Evolutionary conservation across 768 basidiomycete species (phyloP).

Genomic region (Russula virescens): DNA sequence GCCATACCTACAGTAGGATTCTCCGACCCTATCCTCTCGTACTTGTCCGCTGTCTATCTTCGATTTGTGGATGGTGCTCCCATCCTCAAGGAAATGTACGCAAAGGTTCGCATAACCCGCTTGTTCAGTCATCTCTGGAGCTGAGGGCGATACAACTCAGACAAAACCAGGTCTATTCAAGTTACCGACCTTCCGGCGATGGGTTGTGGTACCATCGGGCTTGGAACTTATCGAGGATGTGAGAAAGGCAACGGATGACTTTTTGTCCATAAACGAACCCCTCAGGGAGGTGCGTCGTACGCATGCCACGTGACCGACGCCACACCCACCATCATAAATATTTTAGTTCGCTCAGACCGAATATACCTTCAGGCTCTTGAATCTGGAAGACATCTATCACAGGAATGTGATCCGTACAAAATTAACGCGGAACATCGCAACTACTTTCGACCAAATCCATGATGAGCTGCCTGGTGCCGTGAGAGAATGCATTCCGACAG

Average conservation of each 20-base stretch:
- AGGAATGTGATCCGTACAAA: slow-evolving; percentile 29
- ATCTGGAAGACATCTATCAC: slow-evolving; percentile 32
- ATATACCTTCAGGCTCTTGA: slow-evolving; percentile 35
- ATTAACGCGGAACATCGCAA: slow-evolving; percentile 36
- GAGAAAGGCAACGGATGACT: slow-evolving; percentile 34
- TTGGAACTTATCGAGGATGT: too few species aligned
- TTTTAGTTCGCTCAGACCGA: slow-evolving; percentile 34
- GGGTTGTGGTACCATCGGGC: slow-evolving; percentile 37
- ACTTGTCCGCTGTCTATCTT: slow-evolving; percentile 10
- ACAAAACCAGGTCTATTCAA: slow-evolving; percentile 31
- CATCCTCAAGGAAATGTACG: slow-evolving; percentile 3
- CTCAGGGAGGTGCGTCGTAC: slow-evolving; percentile 31
- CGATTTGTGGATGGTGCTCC: background rate
- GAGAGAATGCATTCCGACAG: slow-evolving; percentile 32
- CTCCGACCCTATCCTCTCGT: slow-evolving; percentile 29
- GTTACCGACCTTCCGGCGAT: slow-evolving; percentile 29
- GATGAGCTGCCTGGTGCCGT: slow-evolving; percentile 43
- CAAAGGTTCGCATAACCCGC: background rate
- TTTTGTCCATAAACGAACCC: slow-evolving; percentile 33
- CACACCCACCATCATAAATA: background rate
- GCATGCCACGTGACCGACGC: background rate
- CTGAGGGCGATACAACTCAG: slow-evolving; percentile 17
- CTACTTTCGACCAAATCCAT: slow-evolving; percentile 36
- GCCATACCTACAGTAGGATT: slow-evolving; percentile 32
- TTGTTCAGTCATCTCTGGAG: background rate